Base-by-base conservation (phyloP, 805 yeast species). In the Candida maltosa region DNA sequence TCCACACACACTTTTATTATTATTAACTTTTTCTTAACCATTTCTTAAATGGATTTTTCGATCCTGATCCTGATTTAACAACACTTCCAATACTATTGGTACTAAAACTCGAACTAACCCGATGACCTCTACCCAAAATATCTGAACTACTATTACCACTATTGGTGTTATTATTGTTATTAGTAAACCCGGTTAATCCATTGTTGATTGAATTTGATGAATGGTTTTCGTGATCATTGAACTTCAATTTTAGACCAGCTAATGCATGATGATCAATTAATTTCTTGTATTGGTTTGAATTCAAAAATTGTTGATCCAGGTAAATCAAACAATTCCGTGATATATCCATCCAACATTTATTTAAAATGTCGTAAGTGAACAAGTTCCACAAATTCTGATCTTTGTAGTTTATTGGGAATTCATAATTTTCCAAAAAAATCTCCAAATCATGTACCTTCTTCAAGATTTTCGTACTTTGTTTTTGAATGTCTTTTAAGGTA, bases 401-500 rank as follows among this genome's bases (percentile, higher is more conserved):
- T 11, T 30, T 31, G 15, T 48, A 58, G 34, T 55, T 56, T 12
- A 40, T 38, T 14, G 71, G 68, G 16, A 41, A 51, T 38, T 69
- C 73, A 22, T 54, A 48, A 22, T 49, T 44, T 35, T 55, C 62
- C 28, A 68, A 49, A 34, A 47, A 53, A 9, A 31, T 35, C 32
- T 65, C 62, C 14, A 63, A 40, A 14, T 53, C 56, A 16, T 37
- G 44, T 27, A 69, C 56, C 35, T 52, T 61, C 18, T 44, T 45
- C 43, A 56, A 49, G 17, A 69, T 43, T 24, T 54, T 57, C 16
- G 58, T 52, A 33, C 71, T 54, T 37, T 62, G 63, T 39, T 62
- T 63, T 45, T 65, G 73, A 18, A 70, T 42, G 38, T 70, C 76
- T 38, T 55, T 58, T 27, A 70, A 51, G 2, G 72, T 62, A 25